These are phyloP conservation scores for Herpotrichia juniperi DNA, from an alignment of 2,329 filamentous ascomycete genomes.

Conservation along the genomic window DNA sequence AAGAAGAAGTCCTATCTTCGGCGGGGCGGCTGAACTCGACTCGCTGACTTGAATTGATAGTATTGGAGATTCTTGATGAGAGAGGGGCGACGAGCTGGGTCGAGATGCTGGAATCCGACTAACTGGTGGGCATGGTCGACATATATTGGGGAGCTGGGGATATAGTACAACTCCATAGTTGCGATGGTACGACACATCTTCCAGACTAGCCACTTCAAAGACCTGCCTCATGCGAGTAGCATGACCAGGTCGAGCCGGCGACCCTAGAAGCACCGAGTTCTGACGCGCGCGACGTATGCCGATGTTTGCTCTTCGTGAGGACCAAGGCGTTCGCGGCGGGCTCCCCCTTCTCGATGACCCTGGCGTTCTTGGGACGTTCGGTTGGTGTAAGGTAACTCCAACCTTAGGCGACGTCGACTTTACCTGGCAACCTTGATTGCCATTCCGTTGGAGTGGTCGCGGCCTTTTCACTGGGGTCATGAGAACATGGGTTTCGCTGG, in stretches of 20 bases:
- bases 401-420: background rate
- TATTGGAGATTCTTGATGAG: too few relatives aligned
- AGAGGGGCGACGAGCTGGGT: too few relatives aligned
- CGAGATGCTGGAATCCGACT: background rate
- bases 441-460: constrained; percentile 2
- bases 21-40: background rate
- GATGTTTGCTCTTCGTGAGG: constrained; percentile 23
- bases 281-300: constrained; percentile 28
- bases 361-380: background rate
- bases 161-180: constrained; percentile 12
- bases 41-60: constrained; percentile 1
- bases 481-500: background rate
- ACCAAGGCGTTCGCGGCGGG: constrained; percentile 7
- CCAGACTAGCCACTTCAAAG: constrained; percentile 26
- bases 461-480: background rate
- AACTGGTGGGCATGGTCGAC: constrained; percentile 8
- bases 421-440: background rate
- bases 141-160: constrained; percentile 32
- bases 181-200: background rate
- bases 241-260: constrained; percentile 38
- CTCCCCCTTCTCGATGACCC: background rate
- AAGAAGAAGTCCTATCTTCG: constrained; percentile 3
- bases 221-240: constrained; percentile 34
- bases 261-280: constrained; percentile 25
- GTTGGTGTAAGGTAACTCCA: background rate